These are phyloP conservation scores for Apiospora phragmitis DNA, from an alignment of 2,329 filamentous ascomycete species.

Conservation along the genomic window DNA sequence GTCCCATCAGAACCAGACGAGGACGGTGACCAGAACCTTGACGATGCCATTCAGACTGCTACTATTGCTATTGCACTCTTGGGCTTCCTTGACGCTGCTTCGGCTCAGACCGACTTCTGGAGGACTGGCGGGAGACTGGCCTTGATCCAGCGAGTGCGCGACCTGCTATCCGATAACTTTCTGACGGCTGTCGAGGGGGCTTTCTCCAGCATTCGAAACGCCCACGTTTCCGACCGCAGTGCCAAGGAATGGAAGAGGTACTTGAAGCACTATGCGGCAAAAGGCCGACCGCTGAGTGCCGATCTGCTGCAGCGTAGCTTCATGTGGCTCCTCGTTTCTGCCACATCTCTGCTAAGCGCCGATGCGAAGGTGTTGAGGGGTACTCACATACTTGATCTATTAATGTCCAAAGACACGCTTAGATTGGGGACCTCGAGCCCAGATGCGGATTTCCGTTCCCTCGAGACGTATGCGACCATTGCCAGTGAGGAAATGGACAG, in stretches of 20 bases:
- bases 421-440: constrained; percentile 42
- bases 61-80: constrained; percentile 83
- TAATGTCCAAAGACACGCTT: constrained; percentile 59
- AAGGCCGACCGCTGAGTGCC: constrained; percentile 80
- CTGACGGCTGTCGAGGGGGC: constrained; percentile 85
- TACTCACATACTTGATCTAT: constrained; percentile 70
- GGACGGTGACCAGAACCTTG: constrained; percentile 59
- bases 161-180: constrained; percentile 80
- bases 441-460: constrained; percentile 55
- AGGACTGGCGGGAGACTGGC: constrained; percentile 69
- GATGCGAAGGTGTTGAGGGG: constrained; percentile 60
- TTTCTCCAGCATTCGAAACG: constrained; percentile 86
- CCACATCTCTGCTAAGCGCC: constrained; percentile 71
- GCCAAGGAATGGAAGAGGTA: constrained; percentile 87
- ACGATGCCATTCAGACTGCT: constrained; percentile 68
- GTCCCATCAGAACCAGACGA: constrained; percentile 54
- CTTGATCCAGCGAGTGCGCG: constrained; percentile 70
- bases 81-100: constrained; percentile 83
- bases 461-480: constrained; percentile 68
- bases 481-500: constrained; percentile 82
- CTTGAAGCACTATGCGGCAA: constrained; percentile 76
- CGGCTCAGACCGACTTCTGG: constrained; percentile 81
- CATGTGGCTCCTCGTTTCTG: constrained; percentile 79
- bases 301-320: constrained; percentile 90
- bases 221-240: constrained; percentile 62